phyloP scores from a whole-genome alignment of 2,329 filamentous ascomycete genomes.

The Hymenoscyphus linearis region DNA sequence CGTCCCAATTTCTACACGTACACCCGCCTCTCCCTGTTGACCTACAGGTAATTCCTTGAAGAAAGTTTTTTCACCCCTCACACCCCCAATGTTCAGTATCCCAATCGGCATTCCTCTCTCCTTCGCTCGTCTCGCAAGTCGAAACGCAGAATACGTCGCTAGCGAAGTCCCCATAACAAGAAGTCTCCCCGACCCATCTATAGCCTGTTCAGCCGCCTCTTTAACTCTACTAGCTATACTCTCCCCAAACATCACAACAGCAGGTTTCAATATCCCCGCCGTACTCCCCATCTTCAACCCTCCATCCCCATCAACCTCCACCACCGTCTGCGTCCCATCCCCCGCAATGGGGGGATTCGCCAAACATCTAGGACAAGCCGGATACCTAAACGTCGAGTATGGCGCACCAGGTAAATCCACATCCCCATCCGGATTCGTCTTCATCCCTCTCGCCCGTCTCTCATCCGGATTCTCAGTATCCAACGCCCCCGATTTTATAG shows the following conservation, averaged over 20 bases:
- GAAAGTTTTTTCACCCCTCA: conserved; percentile 71
- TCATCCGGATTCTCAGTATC: conserved; percentile 71
- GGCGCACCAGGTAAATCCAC: conserved; percentile 83
- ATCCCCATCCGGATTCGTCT: conserved; percentile 90
- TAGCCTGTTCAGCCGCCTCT: conserved; percentile 67
- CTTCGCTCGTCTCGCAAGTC: conserved; percentile 76
- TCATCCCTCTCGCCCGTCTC: conserved; percentile 62
- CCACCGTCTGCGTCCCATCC: conserved; percentile 50
- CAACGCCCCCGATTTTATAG: conserved; percentile 68
- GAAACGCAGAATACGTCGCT: conserved; percentile 93
- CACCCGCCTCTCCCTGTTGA: conserved; percentile 47
- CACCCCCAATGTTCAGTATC: conserved; percentile 81
- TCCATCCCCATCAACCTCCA: conserved; percentile 73
- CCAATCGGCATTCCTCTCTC: conserved; percentile 81
- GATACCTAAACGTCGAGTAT: conserved; percentile 87
- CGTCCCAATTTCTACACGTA: conserved; percentile 53
- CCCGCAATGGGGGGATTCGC: conserved; percentile 50
- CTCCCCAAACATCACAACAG: conserved; percentile 95
- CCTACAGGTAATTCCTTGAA: conserved; percentile 51
- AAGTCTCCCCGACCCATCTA: conserved; percentile 70
- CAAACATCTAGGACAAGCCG: conserved; percentile 78
- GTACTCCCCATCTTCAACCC: conserved; percentile 64
- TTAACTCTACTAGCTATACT: conserved; percentile 69
- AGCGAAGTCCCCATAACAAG: conserved; percentile 84
- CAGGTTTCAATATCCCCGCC: conserved; percentile 83